A percentile compares a stretch with the other conserved stretches of the same genome.
Evolutionary conservation across 2,329 filamentous ascomycete genomes (phyloP).

Genomic region (Metarhizium anisopliae): DNA sequence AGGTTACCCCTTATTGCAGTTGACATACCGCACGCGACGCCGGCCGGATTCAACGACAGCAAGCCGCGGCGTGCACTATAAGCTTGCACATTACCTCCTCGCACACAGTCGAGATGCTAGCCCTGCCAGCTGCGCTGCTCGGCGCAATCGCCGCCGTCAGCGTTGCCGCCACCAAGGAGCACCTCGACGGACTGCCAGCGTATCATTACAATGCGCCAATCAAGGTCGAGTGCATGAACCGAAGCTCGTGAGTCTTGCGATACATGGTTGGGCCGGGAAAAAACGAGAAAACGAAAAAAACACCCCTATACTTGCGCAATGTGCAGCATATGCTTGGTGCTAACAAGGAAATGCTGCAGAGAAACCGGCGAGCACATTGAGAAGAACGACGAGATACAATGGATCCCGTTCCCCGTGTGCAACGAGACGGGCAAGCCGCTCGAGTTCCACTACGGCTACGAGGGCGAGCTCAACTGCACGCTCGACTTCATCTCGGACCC

Average conservation of each 20-base stretch:
- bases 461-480: slow-evolving; percentile 76
- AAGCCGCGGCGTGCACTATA: neutral
- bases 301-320: no score
- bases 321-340: no score
- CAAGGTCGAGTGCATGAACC: slow-evolving; percentile 63
- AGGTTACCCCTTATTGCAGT: no score
- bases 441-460: slow-evolving; percentile 77
- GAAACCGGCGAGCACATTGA: slow-evolving; percentile 88
- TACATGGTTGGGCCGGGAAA: neutral
- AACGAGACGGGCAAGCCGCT: slow-evolving; percentile 79
- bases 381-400: slow-evolving; percentile 77
- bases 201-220: slow-evolving; percentile 61
- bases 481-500: slow-evolving; percentile 67
- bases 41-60: neutral
- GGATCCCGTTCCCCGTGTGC: slow-evolving; percentile 84
- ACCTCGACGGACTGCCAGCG: slow-evolving; percentile 39
- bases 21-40: no score
- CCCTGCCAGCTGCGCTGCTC: slow-evolving; percentile 1
- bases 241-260: slow-evolving; percentile 51
- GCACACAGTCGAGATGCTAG: slow-evolving; percentile 1
- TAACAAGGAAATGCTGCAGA: slow-evolving; percentile 30
- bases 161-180: slow-evolving; percentile 21
- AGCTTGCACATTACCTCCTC: neutral
- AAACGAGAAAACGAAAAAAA: no score
- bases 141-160: slow-evolving; percentile 5